Evolutionary conservation across 139 green algal species (phyloP), one percentile per base, ranked within the genome.

Genomic region (Spirogloea muscicola): DNA sequence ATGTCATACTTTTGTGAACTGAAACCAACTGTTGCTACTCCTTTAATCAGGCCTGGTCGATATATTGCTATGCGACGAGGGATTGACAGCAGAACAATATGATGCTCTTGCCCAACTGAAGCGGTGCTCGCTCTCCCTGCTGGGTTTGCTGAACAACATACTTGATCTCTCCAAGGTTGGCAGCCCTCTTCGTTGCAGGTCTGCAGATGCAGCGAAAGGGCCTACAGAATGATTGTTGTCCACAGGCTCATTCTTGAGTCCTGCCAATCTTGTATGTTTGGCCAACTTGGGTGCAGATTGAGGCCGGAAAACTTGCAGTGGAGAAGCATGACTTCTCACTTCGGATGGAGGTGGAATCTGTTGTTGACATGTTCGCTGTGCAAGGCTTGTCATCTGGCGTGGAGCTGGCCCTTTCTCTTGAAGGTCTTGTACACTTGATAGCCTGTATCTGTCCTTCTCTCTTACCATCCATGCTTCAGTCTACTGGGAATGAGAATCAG

Each of bases 111-210:
- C 57, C 13, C 55, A 84, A 16, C 58, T 88, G 49, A 69, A 83
- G 64, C 74, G 84, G 42, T 80, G 64, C 64, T 67, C 75, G 29
- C 63, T 74, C 49, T 76, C 71, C 5, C 83, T 88, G 27, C 67
- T 87, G 34, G 82, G 74, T 51, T 76, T 87, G 51, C 82, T 87
- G 58, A 83, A 78, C 34, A 83, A 87, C 67, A 65, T 87, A 36
- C 62, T 87, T 2, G 82, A 87, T 61, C 86, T 87, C 34, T 75
- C 66, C 39, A 84, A 84, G 42, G 79, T 84, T 18, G 51, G 73
- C 49, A 7, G 25, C 4, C 33, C 33, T 9, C 51, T n/a, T n/a
- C n/a, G n/a, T n/a, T n/a, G n/a, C n/a, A n/a, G n/a, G n/a, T n/a
- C n/a, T n/a, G n/a, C n/a, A n/a, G n/a, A n/a, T n/a, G n/a, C n/a